These are phyloP conservation scores for Schrenkiella parvula DNA, from an alignment of 345 rosid species.

Conservation along the genomic window DNA sequence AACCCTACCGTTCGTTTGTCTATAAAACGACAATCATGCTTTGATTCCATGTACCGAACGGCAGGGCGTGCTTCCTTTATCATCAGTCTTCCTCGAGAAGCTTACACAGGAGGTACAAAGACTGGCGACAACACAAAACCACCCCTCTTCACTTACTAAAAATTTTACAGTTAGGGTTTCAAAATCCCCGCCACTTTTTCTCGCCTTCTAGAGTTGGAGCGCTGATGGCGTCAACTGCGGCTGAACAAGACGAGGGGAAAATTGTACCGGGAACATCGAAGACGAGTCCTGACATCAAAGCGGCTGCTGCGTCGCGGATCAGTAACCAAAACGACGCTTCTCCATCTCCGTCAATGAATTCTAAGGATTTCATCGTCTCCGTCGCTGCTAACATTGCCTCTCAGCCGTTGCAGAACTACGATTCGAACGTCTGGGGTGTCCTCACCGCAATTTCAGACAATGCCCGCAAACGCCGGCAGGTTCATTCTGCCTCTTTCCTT, in stretches of 20 bases:
- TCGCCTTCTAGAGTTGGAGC: not conserved
- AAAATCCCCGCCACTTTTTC: conserved; percentile 52
- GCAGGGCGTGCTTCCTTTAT: not conserved
- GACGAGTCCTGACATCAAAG: conserved; percentile 24
- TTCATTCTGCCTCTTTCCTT: not conserved
- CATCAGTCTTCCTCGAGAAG: conserved; percentile 30
- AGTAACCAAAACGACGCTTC: conserved; percentile 29
- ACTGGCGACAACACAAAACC: not conserved
- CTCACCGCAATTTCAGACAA: conserved; percentile 79
- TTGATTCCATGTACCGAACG: not conserved
- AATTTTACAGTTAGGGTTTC: conserved; percentile 34
- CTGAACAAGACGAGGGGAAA: conserved; percentile 35
- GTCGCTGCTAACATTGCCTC: conserved; percentile 61
- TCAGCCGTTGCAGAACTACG: conserved; percentile 63
- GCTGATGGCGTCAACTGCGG: conserved; percentile 24
- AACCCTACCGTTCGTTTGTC: not conserved
- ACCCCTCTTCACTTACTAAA: not conserved
- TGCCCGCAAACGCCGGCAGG: conserved; percentile 85
- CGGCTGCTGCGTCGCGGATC: conserved; percentile 17
- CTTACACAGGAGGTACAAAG: not conserved
- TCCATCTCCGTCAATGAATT: conserved; percentile 38
- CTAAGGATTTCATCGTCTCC: conserved; percentile 49
- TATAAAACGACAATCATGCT: not conserved
- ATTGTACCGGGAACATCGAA: conserved; percentile 19
- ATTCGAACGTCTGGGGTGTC: conserved; percentile 80